Percentiles rank a stretch among this genome's conserved stretches.
Evolutionary conservation across 257 asterid genomes (phyloP).

Genomic region (Dorcoceras hygrometricum): DNA sequence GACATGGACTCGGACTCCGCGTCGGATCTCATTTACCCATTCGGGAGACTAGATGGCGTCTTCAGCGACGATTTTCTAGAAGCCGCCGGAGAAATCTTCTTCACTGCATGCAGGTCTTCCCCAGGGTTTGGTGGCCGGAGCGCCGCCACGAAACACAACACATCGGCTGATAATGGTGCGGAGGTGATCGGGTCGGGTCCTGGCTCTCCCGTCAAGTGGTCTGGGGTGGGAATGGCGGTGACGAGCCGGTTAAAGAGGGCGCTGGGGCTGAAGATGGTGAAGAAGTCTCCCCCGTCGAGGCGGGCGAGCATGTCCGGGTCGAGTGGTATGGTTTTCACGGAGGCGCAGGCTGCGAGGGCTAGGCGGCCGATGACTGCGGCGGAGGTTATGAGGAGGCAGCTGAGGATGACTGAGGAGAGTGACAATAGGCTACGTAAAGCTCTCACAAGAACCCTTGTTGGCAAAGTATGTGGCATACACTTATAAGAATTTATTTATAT

Average conservation of each 20-base stretch:
- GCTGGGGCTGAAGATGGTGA: slow-evolving; percentile 73
- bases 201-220: slow-evolving; percentile 58
- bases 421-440: slow-evolving; percentile 88
- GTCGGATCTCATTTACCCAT: slow-evolving; percentile 44
- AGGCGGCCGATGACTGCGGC: slow-evolving; percentile 91
- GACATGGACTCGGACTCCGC: slow-evolving; percentile 16
- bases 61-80: slow-evolving; percentile 57
- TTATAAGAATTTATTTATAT: too few species aligned
- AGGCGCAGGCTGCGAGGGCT: slow-evolving; percentile 34
- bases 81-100: slow-evolving; percentile 88
- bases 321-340: slow-evolving; percentile 31
- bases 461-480: slow-evolving; percentile 57
- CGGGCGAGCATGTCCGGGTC: slow-evolving; percentile 63
- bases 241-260: slow-evolving; percentile 77
- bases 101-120: slow-evolving; percentile 87
- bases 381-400: slow-evolving; percentile 96
- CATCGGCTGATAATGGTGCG: slow-evolving; percentile 45
- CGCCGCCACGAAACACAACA: slow-evolving; percentile 45
- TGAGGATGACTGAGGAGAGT: slow-evolving; percentile 91
- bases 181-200: slow-evolving; percentile 33
- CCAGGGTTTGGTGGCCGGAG: slow-evolving; percentile 85
- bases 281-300: slow-evolving; percentile 57
- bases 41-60: slow-evolving; percentile 55
- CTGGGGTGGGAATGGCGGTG: slow-evolving; percentile 88
- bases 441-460: slow-evolving; percentile 90